Conservation (phyloP, 208 protist genomes). For the Novymonas esmeraldas region DNA sequence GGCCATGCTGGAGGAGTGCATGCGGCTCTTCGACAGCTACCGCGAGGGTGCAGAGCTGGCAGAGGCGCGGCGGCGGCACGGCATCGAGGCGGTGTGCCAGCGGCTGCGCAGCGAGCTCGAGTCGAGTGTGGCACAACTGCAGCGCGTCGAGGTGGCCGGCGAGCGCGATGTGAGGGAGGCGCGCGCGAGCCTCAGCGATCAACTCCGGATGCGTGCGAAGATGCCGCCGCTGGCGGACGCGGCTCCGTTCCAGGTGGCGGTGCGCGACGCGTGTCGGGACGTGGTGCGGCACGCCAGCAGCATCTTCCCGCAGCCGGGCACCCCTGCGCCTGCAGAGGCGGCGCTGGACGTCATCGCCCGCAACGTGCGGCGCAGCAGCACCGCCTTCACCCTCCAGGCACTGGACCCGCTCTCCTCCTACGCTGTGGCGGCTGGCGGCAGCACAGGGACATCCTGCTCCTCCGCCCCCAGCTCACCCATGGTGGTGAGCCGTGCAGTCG, state of each 20-base stretch:
- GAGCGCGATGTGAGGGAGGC: conserved; percentile 23
- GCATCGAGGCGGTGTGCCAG: conserved; percentile 25
- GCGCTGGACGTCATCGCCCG: conserved; percentile 50
- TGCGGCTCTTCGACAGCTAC: conserved; percentile 16
- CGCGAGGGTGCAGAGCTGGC: conserved; percentile 5
- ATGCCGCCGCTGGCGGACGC: conserved; percentile 25
- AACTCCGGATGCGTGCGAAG: conserved; percentile 7
- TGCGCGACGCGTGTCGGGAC: conserved; percentile 50
- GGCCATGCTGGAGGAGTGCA: conserved; percentile 31
- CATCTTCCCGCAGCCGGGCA: conserved; percentile 41
- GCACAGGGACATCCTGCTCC: conserved; percentile 6
- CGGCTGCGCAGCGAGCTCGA: conserved; percentile 38
- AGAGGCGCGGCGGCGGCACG: conserved; percentile 14
- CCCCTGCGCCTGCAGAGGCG: conserved; percentile 27
- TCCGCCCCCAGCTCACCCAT: conserved; percentile 18
- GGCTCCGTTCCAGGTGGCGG: conserved; percentile 40
- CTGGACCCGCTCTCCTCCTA: conserved; percentile 29
- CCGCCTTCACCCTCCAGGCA: conserved; percentile 21
- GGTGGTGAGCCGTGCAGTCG: not conserved
- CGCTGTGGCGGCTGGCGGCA: conserved; percentile 2
- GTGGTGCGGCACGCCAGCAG: conserved; percentile 41
- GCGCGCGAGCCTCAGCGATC: conserved; percentile 13
- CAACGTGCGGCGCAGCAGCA: conserved; percentile 27
- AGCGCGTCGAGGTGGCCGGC: conserved; percentile 21
- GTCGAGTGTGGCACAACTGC: conserved; percentile 16